Conservation (phyloP, 2,329 filamentous ascomycete species). For the Fusarium sp. region DNA sequence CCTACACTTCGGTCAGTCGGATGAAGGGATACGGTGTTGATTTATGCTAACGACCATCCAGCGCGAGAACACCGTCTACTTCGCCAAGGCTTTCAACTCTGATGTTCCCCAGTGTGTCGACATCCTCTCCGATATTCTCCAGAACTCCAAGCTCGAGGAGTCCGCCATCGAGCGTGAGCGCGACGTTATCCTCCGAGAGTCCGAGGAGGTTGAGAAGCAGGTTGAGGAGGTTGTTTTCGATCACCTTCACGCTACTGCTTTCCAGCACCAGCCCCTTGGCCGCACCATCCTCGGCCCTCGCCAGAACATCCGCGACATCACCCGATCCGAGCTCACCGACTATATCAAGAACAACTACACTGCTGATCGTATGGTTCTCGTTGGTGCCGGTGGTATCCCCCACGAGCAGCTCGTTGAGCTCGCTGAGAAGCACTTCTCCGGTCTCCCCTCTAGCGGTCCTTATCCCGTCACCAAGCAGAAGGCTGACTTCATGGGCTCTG, state of each 20-base stretch:
- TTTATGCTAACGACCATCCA: slow-evolving; percentile 56
- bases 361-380: slow-evolving; percentile 98
- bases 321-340: slow-evolving; percentile 87
- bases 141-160: slow-evolving; percentile 98
- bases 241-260: slow-evolving; percentile 97
- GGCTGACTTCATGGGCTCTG: slow-evolving; percentile 96
- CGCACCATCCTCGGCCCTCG: slow-evolving; percentile 97
- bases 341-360: slow-evolving; percentile 99
- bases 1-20: slow-evolving; percentile 93
- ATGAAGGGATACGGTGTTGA: slow-evolving; percentile 38
- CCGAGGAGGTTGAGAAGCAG: slow-evolving; percentile 99
- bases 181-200: slow-evolving; percentile 98
- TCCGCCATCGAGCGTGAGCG: slow-evolving; percentile 96
- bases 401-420: slow-evolving; percentile 95
- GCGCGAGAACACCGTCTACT: slow-evolving; percentile 99
- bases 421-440: slow-evolving; percentile 94
- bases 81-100: slow-evolving; percentile 98
- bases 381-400: slow-evolving; percentile 92
- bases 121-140: slow-evolving; percentile 98
- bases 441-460: slow-evolving; percentile 80
- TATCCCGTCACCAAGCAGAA: slow-evolving; percentile 84
- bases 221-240: slow-evolving; percentile 99
- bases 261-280: slow-evolving; percentile 94
- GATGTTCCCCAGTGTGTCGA: slow-evolving; percentile 97
- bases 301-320: slow-evolving; percentile 98